A percentile compares a stretch with the other conserved stretches of the same genome.
These are phyloP conservation scores for Lentinula edodes DNA, from an alignment of 768 basidiomycete species.

Conservation along the genomic window DNA sequence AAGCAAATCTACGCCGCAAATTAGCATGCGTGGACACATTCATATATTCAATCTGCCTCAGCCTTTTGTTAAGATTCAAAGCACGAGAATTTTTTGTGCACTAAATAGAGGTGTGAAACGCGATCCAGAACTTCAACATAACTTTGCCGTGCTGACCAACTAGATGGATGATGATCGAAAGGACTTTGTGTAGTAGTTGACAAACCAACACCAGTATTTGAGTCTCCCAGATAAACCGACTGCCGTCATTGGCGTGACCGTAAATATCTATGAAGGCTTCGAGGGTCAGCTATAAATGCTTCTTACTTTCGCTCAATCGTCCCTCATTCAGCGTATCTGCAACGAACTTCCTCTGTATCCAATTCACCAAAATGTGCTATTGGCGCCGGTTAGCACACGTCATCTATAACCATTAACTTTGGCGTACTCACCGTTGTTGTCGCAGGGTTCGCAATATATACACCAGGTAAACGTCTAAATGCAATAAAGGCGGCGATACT, in stretches of 20 bases:
- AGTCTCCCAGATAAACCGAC: not conserved
- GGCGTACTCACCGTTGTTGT: conserved; percentile 17
- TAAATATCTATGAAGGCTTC: not conserved
- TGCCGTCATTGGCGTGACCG: conserved; percentile 5
- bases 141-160: not conserved
- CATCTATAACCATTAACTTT: not conserved
- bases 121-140: not conserved
- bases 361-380: conserved; percentile 43
- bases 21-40: not conserved
- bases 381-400: conserved; percentile 45
- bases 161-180: not conserved
- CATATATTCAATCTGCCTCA: not conserved
- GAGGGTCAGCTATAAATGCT: conserved; percentile 2
- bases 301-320: not conserved
- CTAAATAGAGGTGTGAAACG: not conserved
- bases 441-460: conserved; percentile 53
- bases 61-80: not conserved
- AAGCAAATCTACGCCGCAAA: conserved; percentile 6
- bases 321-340: conserved; percentile 8
- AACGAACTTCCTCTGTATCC: not conserved
- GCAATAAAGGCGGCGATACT: conserved; percentile 7
- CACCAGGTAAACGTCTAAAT: conserved; percentile 31
- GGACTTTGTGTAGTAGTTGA: not conserved
- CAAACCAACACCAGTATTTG: not conserved
- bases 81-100: not conserved